These are phyloP conservation scores for Aspergillus phoenicis DNA, from an alignment of 2,329 filamentous ascomycete genomes.

Conservation along the genomic window DNA sequence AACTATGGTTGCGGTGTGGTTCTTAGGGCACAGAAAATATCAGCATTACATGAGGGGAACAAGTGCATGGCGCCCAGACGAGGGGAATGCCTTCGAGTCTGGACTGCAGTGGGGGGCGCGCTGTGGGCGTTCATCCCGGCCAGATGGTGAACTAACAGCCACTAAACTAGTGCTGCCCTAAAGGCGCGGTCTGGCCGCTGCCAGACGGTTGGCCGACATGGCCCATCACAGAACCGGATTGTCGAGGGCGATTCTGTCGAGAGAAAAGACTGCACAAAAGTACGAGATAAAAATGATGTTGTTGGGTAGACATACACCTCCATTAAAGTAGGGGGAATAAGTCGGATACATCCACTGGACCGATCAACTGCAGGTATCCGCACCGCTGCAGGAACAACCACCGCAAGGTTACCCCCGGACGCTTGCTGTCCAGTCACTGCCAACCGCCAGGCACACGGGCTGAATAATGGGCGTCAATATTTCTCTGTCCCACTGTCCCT, in stretches of 20 bases:
- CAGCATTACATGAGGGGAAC: not conserved
- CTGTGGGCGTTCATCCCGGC: not conserved
- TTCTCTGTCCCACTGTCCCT: not conserved
- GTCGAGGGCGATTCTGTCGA: not conserved
- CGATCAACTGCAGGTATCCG: constrained; percentile 1
- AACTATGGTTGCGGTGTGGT: not conserved
- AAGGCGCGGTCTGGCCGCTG: constrained; percentile 1
- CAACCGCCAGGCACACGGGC: not conserved
- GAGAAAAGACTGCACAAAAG: not conserved
- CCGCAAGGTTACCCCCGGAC: not conserved
- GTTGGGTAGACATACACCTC: not conserved
- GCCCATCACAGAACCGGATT: not conserved
- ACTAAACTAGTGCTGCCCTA: constrained; percentile 1
- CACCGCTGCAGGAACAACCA: constrained; percentile 3
- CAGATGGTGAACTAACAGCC: not conserved
- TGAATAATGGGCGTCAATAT: not conserved
- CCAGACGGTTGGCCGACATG: not conserved
- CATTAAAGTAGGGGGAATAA: not conserved
- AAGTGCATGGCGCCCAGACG: not conserved
- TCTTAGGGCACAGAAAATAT: not conserved
- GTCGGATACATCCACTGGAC: constrained; percentile 1
- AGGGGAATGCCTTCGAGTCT: not conserved
- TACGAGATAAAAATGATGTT: not conserved
- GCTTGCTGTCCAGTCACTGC: not conserved
- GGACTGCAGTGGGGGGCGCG: constrained; percentile 2